A percentile compares a stretch with the other conserved stretches of the same genome.
These are phyloP conservation scores for Ganoderma lingzhi DNA, from an alignment of 1,284 basidiomycete genomes.

Conservation along the genomic window DNA sequence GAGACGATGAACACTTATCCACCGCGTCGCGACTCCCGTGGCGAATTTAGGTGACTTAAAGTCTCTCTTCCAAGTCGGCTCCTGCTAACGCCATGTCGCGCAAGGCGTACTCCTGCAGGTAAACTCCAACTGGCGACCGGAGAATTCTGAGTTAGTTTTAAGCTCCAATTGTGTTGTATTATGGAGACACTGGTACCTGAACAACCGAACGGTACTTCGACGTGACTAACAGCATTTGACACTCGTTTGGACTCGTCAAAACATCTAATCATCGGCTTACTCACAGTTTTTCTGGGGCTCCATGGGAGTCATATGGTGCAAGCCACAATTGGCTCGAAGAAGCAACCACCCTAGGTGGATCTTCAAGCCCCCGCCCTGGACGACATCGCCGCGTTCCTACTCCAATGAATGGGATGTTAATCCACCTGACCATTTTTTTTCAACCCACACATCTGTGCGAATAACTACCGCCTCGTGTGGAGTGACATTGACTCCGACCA, in stretches of 20 bases:
- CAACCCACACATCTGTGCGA: background rate
- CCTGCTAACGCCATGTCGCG: too few species aligned
- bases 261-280: background rate
- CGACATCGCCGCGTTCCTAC: background rate
- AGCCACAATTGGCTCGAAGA: background rate
- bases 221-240: background rate
- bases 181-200: too few species aligned
- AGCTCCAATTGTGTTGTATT: too few species aligned
- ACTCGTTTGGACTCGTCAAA: background rate
- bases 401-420: background rate
- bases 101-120: too few species aligned
- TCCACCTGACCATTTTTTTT: background rate
- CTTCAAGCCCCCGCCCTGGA: background rate
- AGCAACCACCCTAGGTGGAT: background rate
- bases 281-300: background rate
- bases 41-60: too few species aligned
- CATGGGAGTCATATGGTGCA: background rate
- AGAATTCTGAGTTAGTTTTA: too few species aligned
- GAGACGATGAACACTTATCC: background rate
- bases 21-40: too few species aligned
- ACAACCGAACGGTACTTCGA: too few species aligned
- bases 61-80: too few species aligned
- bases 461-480: background rate
- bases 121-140: too few species aligned
- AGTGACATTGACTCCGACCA: background rate